Evolutionary conservation across 148 eudicot species (phyloP).

Genomic region (Dianthus caryophyllus): DNA sequence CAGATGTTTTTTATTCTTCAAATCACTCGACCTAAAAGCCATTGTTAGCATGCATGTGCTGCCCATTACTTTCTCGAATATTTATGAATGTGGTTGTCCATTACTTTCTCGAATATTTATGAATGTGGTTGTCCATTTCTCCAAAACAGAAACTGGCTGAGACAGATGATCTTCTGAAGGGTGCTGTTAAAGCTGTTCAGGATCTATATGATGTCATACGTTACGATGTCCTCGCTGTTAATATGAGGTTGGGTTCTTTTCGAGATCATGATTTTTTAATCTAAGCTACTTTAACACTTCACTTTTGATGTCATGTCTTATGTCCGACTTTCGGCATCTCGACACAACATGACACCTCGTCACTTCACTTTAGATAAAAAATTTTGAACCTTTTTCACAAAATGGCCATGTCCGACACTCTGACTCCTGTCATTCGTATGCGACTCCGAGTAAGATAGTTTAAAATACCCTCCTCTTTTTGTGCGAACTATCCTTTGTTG

Average conservation of each 20-base stretch:
- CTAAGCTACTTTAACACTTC: no score
- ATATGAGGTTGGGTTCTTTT: conserved; percentile 56
- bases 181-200: conserved; percentile 90
- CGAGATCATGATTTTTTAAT: conserved; percentile 5
- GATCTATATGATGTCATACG: conserved; percentile 91
- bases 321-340: no score
- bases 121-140: conserved; percentile 7
- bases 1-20: neutral
- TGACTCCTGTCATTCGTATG: no score
- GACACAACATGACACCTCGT: no score
- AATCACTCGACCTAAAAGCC: neutral
- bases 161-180: conserved; percentile 63
- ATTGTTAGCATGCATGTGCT: neutral
- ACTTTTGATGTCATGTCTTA: no score
- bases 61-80: conserved; percentile 1
- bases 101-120: conserved; percentile 3
- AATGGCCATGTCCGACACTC: no score
- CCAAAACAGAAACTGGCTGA: conserved; percentile 59
- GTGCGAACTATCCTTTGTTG: neutral
- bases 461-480: no score
- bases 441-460: no score
- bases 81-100: conserved; percentile 10
- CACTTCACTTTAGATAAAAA: no score
- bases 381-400: no score
- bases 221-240: conserved; percentile 62